Conservation (phyloP, 1,284 basidiomycete species). For the Pseudozyma hubeiensis region DNA sequence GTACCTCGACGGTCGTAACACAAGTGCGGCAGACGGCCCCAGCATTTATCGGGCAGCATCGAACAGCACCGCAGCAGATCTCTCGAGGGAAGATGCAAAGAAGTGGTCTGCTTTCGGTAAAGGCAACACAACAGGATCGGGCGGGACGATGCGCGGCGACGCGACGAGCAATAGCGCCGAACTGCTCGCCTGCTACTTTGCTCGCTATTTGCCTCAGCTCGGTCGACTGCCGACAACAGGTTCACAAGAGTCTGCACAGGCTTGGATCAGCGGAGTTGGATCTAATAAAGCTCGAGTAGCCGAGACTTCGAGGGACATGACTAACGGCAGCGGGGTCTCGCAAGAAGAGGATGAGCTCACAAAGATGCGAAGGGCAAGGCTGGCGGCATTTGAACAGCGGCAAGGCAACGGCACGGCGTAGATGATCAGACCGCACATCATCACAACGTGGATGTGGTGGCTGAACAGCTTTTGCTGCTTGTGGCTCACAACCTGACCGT, state of each 20-base stretch:
- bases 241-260: neutral
- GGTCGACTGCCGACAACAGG: constrained; percentile 5
- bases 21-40: constrained; percentile 16
- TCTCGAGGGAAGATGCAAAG: constrained; percentile 29
- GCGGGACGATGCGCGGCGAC: constrained; percentile 46
- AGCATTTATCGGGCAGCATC: neutral
- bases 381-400: constrained; percentile 36
- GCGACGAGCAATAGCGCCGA: constrained; percentile 47
- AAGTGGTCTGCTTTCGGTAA: constrained; percentile 35
- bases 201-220: constrained; percentile 20
- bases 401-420: neutral
- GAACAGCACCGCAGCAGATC: constrained; percentile 24
- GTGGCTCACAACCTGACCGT: no score
- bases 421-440: no score
- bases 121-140: constrained; percentile 10
- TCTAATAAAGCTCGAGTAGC: no score
- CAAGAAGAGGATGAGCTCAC: constrained; percentile 22
- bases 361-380: constrained; percentile 23
- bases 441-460: no score
- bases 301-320: neutral
- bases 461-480: no score
- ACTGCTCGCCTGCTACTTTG: constrained; percentile 57
- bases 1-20: constrained; percentile 45
- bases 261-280: no score
- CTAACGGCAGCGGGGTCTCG: neutral